Conservation (phyloP, 2,329 filamentous ascomycete genomes). For the Aspergillus novoparasiticus region DNA sequence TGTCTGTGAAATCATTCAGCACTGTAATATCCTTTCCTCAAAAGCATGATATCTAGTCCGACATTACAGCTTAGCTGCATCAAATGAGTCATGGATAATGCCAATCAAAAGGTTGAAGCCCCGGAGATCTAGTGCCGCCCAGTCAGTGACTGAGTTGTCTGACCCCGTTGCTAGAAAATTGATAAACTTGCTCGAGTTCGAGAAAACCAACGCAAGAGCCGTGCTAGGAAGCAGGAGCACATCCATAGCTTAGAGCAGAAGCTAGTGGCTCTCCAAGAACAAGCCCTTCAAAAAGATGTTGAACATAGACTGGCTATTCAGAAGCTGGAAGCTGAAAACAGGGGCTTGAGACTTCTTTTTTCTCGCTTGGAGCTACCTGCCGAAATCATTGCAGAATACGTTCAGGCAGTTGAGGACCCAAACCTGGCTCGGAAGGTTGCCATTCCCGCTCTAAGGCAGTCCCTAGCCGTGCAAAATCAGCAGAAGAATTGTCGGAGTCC, state of each 20-base stretch:
- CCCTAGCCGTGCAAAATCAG: neutral
- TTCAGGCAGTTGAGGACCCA: slow-evolving; percentile 24
- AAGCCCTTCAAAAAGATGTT: slow-evolving; percentile 35
- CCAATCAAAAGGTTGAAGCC: slow-evolving; percentile 17
- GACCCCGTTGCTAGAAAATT: slow-evolving; percentile 21
- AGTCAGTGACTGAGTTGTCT: slow-evolving; percentile 9
- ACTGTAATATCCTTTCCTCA: neutral
- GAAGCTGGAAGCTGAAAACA: slow-evolving; percentile 38
- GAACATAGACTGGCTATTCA: slow-evolving; percentile 37
- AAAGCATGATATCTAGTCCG: neutral
- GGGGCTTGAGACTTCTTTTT: slow-evolving; percentile 30
- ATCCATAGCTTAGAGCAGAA: slow-evolving; percentile 40
- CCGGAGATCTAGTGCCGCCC: neutral
- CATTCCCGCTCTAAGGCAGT: slow-evolving; percentile 34
- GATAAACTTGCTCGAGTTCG: slow-evolving; percentile 44
- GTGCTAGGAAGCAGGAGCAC: slow-evolving; percentile 39
- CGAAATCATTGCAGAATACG: slow-evolving; percentile 30
- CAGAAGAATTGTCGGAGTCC: neutral
- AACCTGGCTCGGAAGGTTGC: slow-evolving; percentile 33
- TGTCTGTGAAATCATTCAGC: neutral
- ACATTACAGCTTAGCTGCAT: neutral
- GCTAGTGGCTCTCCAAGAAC: slow-evolving; percentile 29
- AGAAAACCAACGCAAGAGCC: slow-evolving; percentile 43
- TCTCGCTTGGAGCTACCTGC: slow-evolving; percentile 27
- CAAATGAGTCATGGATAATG: neutral